These are phyloP conservation scores for Neonectria neomacrospora DNA, from an alignment of 2,329 filamentous ascomycete species.

Conservation along the genomic window DNA sequence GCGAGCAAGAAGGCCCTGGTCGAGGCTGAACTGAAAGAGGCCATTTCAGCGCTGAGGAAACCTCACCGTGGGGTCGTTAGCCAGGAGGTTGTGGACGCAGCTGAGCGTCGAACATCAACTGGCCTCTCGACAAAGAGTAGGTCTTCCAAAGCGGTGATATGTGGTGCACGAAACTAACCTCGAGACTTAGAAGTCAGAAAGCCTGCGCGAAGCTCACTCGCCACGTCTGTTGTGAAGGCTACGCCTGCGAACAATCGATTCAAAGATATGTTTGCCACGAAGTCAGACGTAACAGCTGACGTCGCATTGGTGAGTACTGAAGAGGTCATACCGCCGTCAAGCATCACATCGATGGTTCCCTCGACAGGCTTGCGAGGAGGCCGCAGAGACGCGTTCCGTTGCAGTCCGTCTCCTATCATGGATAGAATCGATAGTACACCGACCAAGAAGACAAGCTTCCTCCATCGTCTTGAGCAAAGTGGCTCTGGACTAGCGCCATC, in stretches of 20 bases:
- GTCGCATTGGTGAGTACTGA: constrained; percentile 40
- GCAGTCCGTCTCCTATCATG: constrained; percentile 45
- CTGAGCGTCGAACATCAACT: constrained; percentile 67
- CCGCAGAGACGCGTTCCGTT: constrained; percentile 46
- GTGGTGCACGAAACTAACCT: constrained; percentile 44
- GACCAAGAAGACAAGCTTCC: constrained; percentile 45
- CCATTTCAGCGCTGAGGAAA: constrained; percentile 78
- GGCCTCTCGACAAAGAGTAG: constrained; percentile 61
- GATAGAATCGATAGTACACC: constrained; percentile 49
- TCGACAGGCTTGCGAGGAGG: constrained; percentile 54
- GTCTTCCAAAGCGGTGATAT: constrained; percentile 36
- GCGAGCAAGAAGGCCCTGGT: constrained; percentile 73
- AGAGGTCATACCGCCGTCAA: constrained; percentile 52
- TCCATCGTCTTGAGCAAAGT: constrained; percentile 44
- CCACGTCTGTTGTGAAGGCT: constrained; percentile 63
- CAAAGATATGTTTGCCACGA: constrained; percentile 58
- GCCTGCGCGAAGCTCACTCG: constrained; percentile 53
- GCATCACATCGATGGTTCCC: constrained; percentile 52
- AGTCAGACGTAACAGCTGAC: constrained; percentile 40
- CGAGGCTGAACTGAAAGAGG: constrained; percentile 77
- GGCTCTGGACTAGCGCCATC: constrained; percentile 48
- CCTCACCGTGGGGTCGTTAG: constrained; percentile 79
- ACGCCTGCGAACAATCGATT: constrained; percentile 67
- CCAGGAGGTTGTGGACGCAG: constrained; percentile 73
- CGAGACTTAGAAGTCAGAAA: constrained; percentile 62